phyloP scores from a whole-genome alignment of 2,329 filamentous ascomycete species.

The Clonostachys byssicola region DNA sequence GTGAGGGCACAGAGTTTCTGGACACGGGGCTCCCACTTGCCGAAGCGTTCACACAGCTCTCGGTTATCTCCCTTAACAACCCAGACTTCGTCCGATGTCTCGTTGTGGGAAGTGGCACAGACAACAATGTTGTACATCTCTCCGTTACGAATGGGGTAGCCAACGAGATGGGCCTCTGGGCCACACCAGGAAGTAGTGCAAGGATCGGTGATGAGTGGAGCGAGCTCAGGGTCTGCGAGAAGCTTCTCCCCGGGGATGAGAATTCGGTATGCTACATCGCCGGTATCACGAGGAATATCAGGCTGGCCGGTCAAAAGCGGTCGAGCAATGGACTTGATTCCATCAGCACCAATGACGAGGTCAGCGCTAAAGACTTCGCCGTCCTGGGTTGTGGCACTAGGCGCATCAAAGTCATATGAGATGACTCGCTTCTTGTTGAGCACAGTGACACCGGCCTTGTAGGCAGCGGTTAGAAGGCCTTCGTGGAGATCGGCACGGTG shows the following conservation, averaged over 20 bases:
- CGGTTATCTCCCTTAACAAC: conserved; percentile 49
- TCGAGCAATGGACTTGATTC: conserved; percentile 57
- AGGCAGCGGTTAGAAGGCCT: conserved; percentile 44
- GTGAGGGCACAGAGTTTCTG: conserved; percentile 24
- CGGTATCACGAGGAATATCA: conserved; percentile 50
- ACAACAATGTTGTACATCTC: conserved; percentile 63
- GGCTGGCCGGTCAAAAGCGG: conserved; percentile 37
- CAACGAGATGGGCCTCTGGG: conserved; percentile 55
- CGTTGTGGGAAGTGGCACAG: conserved; percentile 23
- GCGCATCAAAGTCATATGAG: conserved; percentile 32
- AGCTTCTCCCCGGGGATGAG: conserved; percentile 49
- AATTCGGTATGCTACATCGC: conserved; percentile 62
- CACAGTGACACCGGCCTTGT: conserved; percentile 34
- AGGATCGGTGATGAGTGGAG: conserved; percentile 45
- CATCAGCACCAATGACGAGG: conserved; percentile 60
- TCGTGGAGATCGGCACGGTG: conserved; percentile 61
- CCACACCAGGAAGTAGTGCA: conserved; percentile 61
- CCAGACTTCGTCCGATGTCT: conserved; percentile 7
- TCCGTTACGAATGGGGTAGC: conserved; percentile 56
- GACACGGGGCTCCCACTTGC: conserved; percentile 26
- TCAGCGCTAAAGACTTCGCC: conserved; percentile 31
- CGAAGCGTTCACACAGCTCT: conserved; percentile 54
- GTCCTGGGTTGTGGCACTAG: conserved; percentile 31
- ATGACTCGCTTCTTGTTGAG: not conserved
- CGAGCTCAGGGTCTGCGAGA: conserved; percentile 37